These are phyloP conservation scores for Skeletonema potamos DNA, from an alignment of 108 stramenopile genomes.

Conservation along the genomic window DNA sequence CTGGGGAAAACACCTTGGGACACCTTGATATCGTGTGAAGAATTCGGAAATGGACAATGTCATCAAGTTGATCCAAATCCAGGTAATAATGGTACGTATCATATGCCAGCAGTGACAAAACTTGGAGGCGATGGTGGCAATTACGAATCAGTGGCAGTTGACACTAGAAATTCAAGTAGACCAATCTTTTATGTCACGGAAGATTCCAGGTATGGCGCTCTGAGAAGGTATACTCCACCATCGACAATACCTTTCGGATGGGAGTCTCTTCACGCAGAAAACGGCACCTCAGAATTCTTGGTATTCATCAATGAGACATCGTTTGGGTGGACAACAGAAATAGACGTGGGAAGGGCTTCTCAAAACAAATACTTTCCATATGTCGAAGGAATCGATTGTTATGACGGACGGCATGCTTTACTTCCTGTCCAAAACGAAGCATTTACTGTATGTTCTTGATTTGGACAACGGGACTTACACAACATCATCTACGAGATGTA, in stretches of 20 bases:
- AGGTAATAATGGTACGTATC: not conserved
- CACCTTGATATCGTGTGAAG: conserved; percentile 35
- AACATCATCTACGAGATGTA: not conserved
- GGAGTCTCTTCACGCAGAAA: no score
- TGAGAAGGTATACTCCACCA: no score
- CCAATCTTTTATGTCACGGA: conserved; percentile 18
- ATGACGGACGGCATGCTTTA: conserved; percentile 23
- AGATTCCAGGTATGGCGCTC: no score
- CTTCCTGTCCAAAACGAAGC: conserved; percentile 38
- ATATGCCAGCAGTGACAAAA: not conserved
- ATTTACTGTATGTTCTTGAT: conserved; percentile 1
- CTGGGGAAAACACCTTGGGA: conserved; percentile 30
- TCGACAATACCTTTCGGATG: no score
- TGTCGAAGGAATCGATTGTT: conserved; percentile 38
- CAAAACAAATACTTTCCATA: conserved; percentile 13
- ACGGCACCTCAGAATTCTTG: no score
- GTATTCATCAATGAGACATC: no score
- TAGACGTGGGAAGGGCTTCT: not conserved
- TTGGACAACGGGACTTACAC: conserved; percentile 9
- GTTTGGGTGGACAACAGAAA: conserved; percentile 3
- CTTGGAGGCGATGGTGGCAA: conserved; percentile 15
- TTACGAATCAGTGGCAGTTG: conserved; percentile 22
- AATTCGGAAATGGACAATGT: conserved; percentile 13
- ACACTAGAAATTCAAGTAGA: not conserved
- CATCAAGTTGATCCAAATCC: conserved; percentile 19